Base-by-base conservation (phyloP, 2,329 filamentous ascomycete genomes). In the Pestalotiopsis fici region DNA sequence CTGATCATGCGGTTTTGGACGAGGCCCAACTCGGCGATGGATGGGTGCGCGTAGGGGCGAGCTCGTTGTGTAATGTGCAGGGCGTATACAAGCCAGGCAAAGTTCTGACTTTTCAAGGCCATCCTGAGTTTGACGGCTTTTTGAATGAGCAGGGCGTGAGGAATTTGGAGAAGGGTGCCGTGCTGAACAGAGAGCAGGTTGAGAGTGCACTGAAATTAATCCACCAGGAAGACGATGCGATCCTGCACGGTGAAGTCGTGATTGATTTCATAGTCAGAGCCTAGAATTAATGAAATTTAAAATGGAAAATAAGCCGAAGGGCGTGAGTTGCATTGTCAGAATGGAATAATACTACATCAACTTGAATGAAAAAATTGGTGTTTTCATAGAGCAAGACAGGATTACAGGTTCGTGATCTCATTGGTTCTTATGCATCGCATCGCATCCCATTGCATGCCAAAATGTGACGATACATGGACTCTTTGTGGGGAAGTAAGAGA, bases 41-140 rank as follows among this genome's bases (percentile, higher is more conserved):
- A 2, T 67, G 66, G 66, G 28, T 65, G 4, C 50, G 50, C 12
- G 37, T 67, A 37, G 66, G 66, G 12, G 39, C 61, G 5, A 67
- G 54, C 54, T 6, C 9, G 5, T 11, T 67, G 37, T 67, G 66
- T 28, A 21, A 59, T 12, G 43, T 65, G 28, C 66, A 67, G 21
- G 66, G 66, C 2, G 39, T 67, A 3, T 67, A 50, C 28, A 50
- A 67, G 21, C 62, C 66, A 3, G 66, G 66, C 28, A 65, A 63
- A n/a, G 66, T 67, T 23, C 31, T 67, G 54, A 67, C 66, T 21
- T 67, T 65, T 55, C 66, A 67, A 35, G 65, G 66, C 1, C 66
- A 67, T 23, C 66, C 66, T 2, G 66, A 67, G 21, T 67, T 67
- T 25, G 43, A 50, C 43, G 43, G 43, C 18, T 50, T 50, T 3